Base-by-base conservation (phyloP, 2,329 filamentous ascomycete genomes). In the Sporothrix brunneoviolacea region DNA sequence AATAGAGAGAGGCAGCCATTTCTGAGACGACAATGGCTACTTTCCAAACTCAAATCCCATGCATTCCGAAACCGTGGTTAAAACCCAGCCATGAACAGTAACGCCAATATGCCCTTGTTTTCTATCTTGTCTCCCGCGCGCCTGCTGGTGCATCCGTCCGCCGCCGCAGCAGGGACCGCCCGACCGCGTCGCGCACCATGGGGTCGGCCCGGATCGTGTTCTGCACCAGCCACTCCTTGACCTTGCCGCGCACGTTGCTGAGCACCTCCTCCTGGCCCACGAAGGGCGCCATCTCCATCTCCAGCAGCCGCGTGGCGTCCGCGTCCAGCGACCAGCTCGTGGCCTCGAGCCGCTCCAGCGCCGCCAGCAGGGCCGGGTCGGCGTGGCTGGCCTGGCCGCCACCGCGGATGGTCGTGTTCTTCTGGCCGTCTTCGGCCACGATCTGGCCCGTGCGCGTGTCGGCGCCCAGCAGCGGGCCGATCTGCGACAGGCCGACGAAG, bases 151-250 rank as follows among this genome's bases (percentile, higher is more conserved):
- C 83, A 60, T 83, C 80, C 13, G 73, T 65, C 57, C 84, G 75
- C 59, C 81, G 70, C 62, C 75, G 81, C 63, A 79, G 76, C 51
- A 91, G 68, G 24, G 83, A 82, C 52, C 75, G 77, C 21, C 82
- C 82, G 58, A 95, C 74, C 1, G 90, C 90, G 65, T 88, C 84
- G 58, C 83, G 78, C 8, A 97, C 91, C 68, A 91, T 88, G 1
- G 83, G 84, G 66, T 91, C 87, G 42, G 79, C 81, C 57, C 82
- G 77, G 53, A 94, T 86, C 13, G 84, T 91, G 62, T 94, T 94
- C 65, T 94, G 83, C 45, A 96, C 82, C 58, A 97, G 72, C 77
- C 89, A 95, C 61, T 93, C 88, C 67, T 84, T 86, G 68, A 96
- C 79, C 60, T 85, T 86, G 36, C 76, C 76, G 55, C 82, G 78